Conservation (phyloP, 208 protist genomes). For the Leishmania martiniquensis region DNA sequence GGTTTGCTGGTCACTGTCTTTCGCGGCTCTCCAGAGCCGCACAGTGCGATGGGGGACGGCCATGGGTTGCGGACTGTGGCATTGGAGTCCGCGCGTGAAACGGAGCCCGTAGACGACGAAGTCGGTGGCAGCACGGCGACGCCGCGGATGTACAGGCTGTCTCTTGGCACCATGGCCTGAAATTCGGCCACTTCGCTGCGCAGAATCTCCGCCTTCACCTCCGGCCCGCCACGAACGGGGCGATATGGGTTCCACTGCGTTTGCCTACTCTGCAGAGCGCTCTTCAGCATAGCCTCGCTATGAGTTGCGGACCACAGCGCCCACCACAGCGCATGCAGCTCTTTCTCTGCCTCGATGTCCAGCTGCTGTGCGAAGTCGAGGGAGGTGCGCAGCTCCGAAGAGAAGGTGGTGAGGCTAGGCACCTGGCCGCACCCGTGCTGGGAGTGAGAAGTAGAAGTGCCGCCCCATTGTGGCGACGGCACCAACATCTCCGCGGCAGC, state of each 20-base stretch:
- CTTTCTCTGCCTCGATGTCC: slow-evolving; percentile 46
- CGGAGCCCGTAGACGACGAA: neutral
- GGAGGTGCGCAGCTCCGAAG: slow-evolving; percentile 19
- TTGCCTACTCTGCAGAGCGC: slow-evolving; percentile 43
- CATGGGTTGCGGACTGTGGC: neutral
- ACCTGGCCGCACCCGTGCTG: neutral
- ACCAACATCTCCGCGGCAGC: neutral
- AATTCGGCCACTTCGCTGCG: slow-evolving; percentile 82
- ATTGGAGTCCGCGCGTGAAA: neutral
- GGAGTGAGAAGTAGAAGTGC: neutral
- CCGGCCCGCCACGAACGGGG: slow-evolving; percentile 46
- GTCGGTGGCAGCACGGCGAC: neutral
- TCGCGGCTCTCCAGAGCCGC: neutral
- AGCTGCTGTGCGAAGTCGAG: slow-evolving; percentile 53
- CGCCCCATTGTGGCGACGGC: slow-evolving; percentile 5
- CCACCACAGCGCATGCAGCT: slow-evolving; percentile 45
- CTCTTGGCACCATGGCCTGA: slow-evolving; percentile 32
- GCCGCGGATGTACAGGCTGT: slow-evolving; percentile 57
- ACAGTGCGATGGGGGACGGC: neutral
- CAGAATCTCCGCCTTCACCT: slow-evolving; percentile 57
- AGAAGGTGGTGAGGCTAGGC: slow-evolving; percentile 1
- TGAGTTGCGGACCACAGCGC: slow-evolving; percentile 49
- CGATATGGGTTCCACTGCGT: slow-evolving; percentile 84
- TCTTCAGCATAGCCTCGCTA: slow-evolving; percentile 40
- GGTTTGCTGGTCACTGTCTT: neutral